phyloP scores from a whole-genome alignment of 208 protist genomes.

The Endotrypanum monterogeii region DNA sequence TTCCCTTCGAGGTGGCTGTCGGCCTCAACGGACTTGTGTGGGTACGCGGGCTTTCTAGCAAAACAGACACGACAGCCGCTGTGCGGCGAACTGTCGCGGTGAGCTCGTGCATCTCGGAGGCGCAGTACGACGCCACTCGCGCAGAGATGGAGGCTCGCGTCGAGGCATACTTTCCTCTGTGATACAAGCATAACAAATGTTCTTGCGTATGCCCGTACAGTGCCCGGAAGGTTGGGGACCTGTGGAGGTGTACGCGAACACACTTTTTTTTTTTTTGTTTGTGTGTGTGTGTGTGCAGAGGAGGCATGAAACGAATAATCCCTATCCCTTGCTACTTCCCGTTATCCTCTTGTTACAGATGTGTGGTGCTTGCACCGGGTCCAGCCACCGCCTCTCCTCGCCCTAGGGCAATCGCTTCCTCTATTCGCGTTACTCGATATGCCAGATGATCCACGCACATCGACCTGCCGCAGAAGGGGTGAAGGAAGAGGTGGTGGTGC shows the following conservation, averaged over 20 bases:
- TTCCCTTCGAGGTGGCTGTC: slow-evolving; percentile 77
- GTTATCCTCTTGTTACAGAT: not conserved
- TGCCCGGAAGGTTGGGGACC: too few relatives aligned
- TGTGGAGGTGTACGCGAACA: not conserved
- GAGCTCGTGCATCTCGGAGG: slow-evolving; percentile 70
- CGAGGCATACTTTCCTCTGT: slow-evolving; percentile 58
- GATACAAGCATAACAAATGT: not conserved
- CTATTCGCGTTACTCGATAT: too few relatives aligned
- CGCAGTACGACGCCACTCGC: slow-evolving; percentile 61
- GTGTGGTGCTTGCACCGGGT: not conserved
- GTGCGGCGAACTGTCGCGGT: slow-evolving; percentile 74
- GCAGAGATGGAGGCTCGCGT: slow-evolving; percentile 80
- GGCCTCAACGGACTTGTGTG: slow-evolving; percentile 85
- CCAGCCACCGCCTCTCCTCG: not conserved
- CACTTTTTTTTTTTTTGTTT: not conserved
- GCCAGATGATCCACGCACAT: not conserved
- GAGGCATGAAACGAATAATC: not conserved
- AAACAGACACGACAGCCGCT: slow-evolving; percentile 43
- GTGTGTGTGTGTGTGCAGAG: not conserved
- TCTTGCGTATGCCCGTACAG: too few relatives aligned
- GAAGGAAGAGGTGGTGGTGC: not conserved
- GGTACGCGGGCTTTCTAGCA: slow-evolving; percentile 64
- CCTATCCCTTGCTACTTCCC: not conserved
- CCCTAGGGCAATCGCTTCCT: not conserved
- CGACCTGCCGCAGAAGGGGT: too few relatives aligned